phyloP scores from a whole-genome alignment of 495 filamentous ascomycete species.

The Xylaria acuta region DNA sequence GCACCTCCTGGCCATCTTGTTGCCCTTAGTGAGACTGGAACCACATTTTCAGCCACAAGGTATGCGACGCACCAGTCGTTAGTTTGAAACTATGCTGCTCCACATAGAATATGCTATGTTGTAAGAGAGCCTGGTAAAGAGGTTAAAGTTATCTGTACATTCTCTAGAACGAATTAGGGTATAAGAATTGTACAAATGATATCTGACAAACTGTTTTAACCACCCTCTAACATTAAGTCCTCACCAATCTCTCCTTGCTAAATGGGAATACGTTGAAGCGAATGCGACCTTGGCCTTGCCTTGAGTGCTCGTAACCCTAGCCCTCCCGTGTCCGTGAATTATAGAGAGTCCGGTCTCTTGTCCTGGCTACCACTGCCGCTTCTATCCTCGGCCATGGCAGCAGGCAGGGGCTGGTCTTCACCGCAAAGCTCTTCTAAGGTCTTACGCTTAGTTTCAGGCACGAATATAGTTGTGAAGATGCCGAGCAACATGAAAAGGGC shows the following conservation, averaged over 20 bases:
- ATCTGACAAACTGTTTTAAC: background rate
- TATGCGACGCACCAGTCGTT: background rate
- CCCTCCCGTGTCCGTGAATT: background rate
- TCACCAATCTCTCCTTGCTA: background rate
- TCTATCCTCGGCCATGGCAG: constrained; percentile 3
- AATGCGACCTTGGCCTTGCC: background rate
- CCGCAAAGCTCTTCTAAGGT: constrained; percentile 66
- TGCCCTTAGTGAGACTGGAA: background rate
- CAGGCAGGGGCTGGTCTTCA: constrained; percentile 45
- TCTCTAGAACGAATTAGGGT: constrained; percentile 2
- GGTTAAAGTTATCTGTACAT: background rate
- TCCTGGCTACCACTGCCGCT: constrained; percentile 26
- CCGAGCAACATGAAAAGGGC: constrained; percentile 81
- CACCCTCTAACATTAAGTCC: constrained; percentile 11
- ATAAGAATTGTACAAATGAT: constrained; percentile 6
- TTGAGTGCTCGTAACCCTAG: background rate
- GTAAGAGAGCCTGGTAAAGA: background rate
- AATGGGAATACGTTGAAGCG: constrained; percentile 1
- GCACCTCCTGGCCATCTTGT: background rate
- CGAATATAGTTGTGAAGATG: constrained; percentile 66
- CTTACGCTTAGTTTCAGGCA: constrained; percentile 78
- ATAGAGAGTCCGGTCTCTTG: constrained; percentile 35
- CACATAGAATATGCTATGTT: background rate
- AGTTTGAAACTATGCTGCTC: background rate
- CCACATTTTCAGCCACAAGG: background rate